These are phyloP conservation scores for Myriosclerotinia duriaeana DNA, from an alignment of 2,329 filamentous ascomycete genomes.

Conservation along the genomic window DNA sequence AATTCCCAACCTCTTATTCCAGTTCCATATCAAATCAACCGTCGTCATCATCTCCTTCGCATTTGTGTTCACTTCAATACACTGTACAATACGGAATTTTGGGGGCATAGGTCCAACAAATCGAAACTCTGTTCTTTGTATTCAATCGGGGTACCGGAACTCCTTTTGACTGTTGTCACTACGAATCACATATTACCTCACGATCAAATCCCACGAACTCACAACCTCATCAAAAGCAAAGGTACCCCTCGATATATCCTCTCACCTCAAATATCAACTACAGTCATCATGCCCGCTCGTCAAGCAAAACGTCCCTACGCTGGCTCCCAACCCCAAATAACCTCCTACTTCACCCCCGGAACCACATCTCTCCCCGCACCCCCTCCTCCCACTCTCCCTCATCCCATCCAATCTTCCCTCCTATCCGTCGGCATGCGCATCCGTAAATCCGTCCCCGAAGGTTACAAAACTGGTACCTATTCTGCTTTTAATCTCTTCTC, in stretches of 20 bases:
- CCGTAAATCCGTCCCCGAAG: conserved; percentile 88
- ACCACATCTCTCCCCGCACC: conserved; percentile 33
- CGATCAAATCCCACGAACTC: not conserved
- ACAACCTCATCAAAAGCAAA: not conserved
- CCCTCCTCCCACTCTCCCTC: conserved; percentile 42
- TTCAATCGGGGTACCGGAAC: not conserved
- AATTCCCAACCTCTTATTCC: conserved; percentile 1
- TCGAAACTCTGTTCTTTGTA: not conserved
- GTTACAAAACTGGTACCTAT: conserved; percentile 75
- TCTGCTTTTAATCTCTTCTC: conserved; percentile 55
- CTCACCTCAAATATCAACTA: not conserved
- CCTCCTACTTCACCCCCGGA: conserved; percentile 55
- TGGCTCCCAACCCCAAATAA: conserved; percentile 58
- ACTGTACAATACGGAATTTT: not conserved
- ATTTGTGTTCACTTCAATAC: not conserved
- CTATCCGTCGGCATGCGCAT: conserved; percentile 91
- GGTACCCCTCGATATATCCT: not conserved
- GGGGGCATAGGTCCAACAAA: not conserved
- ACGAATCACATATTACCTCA: not conserved
- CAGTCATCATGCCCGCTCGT: conserved; percentile 21
- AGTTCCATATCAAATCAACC: not conserved
- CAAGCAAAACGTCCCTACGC: conserved; percentile 59
- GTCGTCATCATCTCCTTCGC: not conserved
- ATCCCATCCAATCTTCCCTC: conserved; percentile 74
- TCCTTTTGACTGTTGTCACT: not conserved